phyloP scores from a whole-genome alignment of 345 rosid species.

The Cochlearia excelsa region DNA sequence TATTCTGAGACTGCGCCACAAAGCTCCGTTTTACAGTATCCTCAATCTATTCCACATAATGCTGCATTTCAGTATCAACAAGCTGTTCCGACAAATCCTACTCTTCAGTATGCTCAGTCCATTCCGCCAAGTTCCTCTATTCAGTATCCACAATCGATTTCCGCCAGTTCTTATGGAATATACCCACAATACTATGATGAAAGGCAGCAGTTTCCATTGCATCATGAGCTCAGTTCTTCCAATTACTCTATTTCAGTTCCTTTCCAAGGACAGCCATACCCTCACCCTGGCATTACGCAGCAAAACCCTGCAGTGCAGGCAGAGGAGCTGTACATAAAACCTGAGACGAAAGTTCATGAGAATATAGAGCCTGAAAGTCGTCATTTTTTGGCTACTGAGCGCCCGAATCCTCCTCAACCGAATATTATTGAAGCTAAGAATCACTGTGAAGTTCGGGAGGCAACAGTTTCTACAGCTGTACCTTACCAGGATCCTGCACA shows the following conservation, averaged over 20 bases:
- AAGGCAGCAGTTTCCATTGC: conserved; percentile 42
- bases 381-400: conserved; percentile 32
- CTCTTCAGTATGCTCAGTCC: conserved; percentile 30
- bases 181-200: conserved; percentile 51
- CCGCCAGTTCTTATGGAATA: conserved; percentile 47
- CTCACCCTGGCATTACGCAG: conserved; percentile 42
- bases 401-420: conserved; percentile 36
- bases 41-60: conserved; percentile 43
- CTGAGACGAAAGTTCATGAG: conserved; percentile 41
- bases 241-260: conserved; percentile 41
- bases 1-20: conserved; percentile 38
- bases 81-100: conserved; percentile 30
- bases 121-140: conserved; percentile 30
- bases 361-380: conserved; percentile 37
- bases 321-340: conserved; percentile 39
- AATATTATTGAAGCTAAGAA: conserved; percentile 39
- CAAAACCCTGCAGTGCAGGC: conserved; percentile 40
- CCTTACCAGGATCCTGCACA: conserved; percentile 34
- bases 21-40: conserved; percentile 48
- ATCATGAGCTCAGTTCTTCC: conserved; percentile 37
- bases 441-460: conserved; percentile 38
- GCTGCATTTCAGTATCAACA: conserved; percentile 37
- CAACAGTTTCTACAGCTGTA: conserved; percentile 34
- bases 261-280: conserved; percentile 39
- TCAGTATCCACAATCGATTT: conserved; percentile 47